A percentile compares a stretch with the other conserved stretches of the same genome.
Evolutionary conservation across 148 eudicot species (phyloP).

Genomic region (Hydrangea macrophylla): DNA sequence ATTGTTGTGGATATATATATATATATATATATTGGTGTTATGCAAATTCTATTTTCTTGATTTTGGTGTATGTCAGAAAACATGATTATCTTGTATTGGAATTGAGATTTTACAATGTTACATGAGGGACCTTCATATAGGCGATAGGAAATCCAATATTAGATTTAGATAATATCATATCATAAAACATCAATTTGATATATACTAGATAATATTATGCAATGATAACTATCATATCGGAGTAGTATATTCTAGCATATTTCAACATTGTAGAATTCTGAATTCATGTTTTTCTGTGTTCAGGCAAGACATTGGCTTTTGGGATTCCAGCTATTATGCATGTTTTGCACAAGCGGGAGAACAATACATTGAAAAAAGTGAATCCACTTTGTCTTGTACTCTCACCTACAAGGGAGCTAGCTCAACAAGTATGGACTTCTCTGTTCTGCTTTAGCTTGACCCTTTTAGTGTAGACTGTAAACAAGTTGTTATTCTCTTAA

Average conservation of each 20-base stretch:
- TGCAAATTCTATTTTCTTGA: neutral
- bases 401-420: slow-evolving; percentile 97
- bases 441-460: neutral
- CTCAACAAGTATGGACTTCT: slow-evolving; percentile 71
- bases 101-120: too few species aligned
- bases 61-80: too few species aligned
- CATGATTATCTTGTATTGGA: too few species aligned
- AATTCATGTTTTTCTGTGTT: slow-evolving; percentile 14
- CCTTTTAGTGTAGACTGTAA: neutral
- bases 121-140: too few species aligned
- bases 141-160: too few species aligned
- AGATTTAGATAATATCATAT: too few species aligned
- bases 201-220: too few species aligned
- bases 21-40: neutral
- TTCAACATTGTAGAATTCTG: too few species aligned
- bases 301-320: slow-evolving; percentile 96
- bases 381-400: slow-evolving; percentile 86
- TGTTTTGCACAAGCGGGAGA: slow-evolving; percentile 58
- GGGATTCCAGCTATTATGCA: slow-evolving; percentile 95
- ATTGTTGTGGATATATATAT: slow-evolving; percentile 5
- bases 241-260: too few species aligned
- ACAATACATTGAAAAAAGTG: slow-evolving; percentile 36
- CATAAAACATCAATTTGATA: too few species aligned
- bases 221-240: too few species aligned
- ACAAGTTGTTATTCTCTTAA: neutral